A percentile compares a stretch with the other conserved stretches of the same genome.
These are phyloP conservation scores for Penicillium canescens DNA, from an alignment of 495 filamentous ascomycete species.

Conservation along the genomic window DNA sequence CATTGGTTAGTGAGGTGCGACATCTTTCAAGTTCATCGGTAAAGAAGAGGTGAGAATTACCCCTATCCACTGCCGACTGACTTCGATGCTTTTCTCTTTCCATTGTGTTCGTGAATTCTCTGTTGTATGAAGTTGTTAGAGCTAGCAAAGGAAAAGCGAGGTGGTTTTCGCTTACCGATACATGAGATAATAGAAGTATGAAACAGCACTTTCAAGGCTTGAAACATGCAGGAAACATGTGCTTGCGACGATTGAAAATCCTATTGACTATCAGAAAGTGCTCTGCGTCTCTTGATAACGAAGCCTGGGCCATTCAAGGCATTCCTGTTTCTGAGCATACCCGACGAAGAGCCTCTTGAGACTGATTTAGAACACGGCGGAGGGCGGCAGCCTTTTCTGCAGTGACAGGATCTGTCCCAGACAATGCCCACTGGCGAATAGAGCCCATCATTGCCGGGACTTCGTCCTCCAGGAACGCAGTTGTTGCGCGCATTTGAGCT, in stretches of 20 bases:
- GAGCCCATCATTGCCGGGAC: conserved; percentile 27
- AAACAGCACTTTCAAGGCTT: no score
- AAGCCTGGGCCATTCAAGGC: background rate
- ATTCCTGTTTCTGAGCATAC: conserved; percentile 5
- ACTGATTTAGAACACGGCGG: conserved; percentile 4
- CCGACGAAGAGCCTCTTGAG: conserved; percentile 8
- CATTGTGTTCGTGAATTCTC: conserved; percentile 3
- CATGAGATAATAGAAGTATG: no score
- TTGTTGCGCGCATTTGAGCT: conserved; percentile 18
- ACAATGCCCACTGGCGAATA: conserved; percentile 22
- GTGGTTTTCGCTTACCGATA: no score
- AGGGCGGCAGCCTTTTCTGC: conserved; percentile 11
- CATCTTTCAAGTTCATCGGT: background rate
- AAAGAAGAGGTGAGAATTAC: conserved; percentile 12
- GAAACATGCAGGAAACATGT: no score
- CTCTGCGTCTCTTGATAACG: background rate
- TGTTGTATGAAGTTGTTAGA: background rate
- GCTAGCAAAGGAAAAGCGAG: no score
- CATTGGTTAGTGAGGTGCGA: background rate
- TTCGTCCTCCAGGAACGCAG: conserved; percentile 18
- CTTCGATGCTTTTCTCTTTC: conserved; percentile 6
- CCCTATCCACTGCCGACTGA: conserved; percentile 20
- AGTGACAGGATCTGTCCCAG: conserved; percentile 13
- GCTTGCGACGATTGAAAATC: background rate
- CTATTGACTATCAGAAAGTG: background rate